Percentiles rank a stretch among this genome's conserved stretches.
Conservation (phyloP, 1,284 basidiomycete genomes). For the Ganoderma lucidum region DNA sequence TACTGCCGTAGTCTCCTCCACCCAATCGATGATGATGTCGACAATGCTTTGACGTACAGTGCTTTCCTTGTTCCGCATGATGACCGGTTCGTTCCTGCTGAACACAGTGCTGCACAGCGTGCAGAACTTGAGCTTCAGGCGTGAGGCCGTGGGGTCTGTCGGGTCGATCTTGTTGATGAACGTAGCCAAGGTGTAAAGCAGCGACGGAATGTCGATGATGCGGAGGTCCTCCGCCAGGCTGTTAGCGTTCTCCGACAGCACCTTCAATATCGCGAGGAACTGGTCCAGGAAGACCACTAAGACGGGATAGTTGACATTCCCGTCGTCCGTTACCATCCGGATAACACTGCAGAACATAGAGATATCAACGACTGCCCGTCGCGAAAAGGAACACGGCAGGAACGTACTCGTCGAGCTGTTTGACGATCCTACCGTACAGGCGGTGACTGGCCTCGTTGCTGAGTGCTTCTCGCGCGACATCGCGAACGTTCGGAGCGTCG, state of each 20-base stretch:
- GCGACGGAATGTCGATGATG: constrained; percentile 75
- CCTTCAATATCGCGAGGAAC: constrained; percentile 79
- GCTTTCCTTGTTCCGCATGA: constrained; percentile 70
- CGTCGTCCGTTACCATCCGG: constrained; percentile 51
- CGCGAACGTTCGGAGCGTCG: constrained; percentile 71
- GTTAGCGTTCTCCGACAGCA: constrained; percentile 79
- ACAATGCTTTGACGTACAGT: constrained; percentile 72
- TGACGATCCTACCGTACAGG: constrained; percentile 72
- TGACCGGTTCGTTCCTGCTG: constrained; percentile 65
- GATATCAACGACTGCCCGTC: background rate
- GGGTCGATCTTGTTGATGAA: constrained; percentile 74
- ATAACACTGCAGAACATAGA: constrained; percentile 48
- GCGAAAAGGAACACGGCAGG: background rate
- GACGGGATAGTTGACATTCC: constrained; percentile 56
- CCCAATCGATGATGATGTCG: constrained; percentile 83
- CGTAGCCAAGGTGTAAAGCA: constrained; percentile 67
- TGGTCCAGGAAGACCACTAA: constrained; percentile 80
- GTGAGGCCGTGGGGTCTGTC: constrained; percentile 63
- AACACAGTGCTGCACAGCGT: constrained; percentile 75
- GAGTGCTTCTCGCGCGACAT: constrained; percentile 82
- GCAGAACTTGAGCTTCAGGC: constrained; percentile 83
- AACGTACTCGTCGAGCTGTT: constrained; percentile 77
- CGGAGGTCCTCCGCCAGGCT: constrained; percentile 63
- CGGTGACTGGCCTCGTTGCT: constrained; percentile 80
- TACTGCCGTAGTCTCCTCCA: constrained; percentile 59